Conservation (phyloP, 208 protist species). For the Herpetomonas samuelpessoai region DNA sequence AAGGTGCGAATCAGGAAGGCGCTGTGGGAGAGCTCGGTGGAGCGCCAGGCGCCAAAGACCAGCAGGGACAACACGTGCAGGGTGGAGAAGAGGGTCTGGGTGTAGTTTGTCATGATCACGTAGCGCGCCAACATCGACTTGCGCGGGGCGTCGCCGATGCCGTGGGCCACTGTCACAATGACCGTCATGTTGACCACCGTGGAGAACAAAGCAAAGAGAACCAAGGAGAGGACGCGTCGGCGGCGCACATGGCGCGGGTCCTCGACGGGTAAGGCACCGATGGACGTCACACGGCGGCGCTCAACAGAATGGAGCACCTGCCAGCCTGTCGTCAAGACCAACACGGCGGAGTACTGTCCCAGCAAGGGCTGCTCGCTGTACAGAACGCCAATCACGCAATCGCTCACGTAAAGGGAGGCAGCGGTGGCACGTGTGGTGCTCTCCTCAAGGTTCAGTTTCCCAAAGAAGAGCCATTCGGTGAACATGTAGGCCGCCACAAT, state of each 20-base stretch:
- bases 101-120: not conserved
- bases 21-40: constrained; percentile 20
- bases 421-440: constrained; percentile 22
- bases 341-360: not conserved
- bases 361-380: not conserved
- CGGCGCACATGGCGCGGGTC: too few relatives aligned
- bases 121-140: constrained; percentile 13
- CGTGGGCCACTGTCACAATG: constrained; percentile 14
- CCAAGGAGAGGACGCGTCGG: not conserved
- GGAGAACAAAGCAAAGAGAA: not conserved
- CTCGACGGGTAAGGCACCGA: not conserved
- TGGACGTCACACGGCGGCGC: not conserved
- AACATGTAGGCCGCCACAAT: constrained; percentile 36
- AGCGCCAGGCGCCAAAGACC: constrained; percentile 8
- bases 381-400: not conserved
- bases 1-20: constrained; percentile 30
- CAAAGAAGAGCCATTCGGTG: constrained; percentile 59
- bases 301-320: not conserved
- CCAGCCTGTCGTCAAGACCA: not conserved
- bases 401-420: constrained; percentile 45
- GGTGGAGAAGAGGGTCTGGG: constrained; percentile 9
- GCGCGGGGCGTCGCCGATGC: not conserved
- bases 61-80: constrained; percentile 11
- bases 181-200: not conserved
- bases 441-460: constrained; percentile 46